Conservation (phyloP, 306 rosid species). For the Biancaea sappan region DNA sequence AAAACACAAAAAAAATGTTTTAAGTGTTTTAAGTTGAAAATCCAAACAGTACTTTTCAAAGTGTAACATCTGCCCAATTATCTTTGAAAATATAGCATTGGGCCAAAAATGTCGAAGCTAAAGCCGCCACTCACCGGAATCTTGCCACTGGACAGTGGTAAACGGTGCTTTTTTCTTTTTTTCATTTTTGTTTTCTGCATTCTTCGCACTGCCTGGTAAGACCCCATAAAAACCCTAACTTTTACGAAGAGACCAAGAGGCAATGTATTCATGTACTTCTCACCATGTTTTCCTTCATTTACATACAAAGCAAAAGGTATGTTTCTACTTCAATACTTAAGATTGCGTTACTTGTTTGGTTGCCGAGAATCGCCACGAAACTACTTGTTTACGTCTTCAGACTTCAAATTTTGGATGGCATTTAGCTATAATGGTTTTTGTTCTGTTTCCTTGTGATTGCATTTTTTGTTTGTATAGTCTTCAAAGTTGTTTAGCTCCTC, state of each 20-base stretch:
- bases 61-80: no score
- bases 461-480: background rate
- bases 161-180: no score
- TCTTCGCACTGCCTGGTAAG: no score
- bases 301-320: conserved; percentile 3
- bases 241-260: background rate
- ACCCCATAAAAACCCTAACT: background rate
- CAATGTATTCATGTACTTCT: conserved; percentile 2
- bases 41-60: no score
- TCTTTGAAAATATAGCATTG: no score
- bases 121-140: no score
- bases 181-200: no score
- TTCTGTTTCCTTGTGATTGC: background rate
- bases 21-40: no score
- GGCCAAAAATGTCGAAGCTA: no score
- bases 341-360: background rate
- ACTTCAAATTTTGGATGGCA: background rate
- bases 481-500: background rate
- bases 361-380: background rate
- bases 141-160: no score
- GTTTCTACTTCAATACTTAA: background rate
- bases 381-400: background rate
- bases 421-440: background rate
- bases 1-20: no score
- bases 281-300: background rate